These are phyloP conservation scores for Gymnopus androsaceus DNA, from an alignment of 1,284 basidiomycete species.

Conservation along the genomic window DNA sequence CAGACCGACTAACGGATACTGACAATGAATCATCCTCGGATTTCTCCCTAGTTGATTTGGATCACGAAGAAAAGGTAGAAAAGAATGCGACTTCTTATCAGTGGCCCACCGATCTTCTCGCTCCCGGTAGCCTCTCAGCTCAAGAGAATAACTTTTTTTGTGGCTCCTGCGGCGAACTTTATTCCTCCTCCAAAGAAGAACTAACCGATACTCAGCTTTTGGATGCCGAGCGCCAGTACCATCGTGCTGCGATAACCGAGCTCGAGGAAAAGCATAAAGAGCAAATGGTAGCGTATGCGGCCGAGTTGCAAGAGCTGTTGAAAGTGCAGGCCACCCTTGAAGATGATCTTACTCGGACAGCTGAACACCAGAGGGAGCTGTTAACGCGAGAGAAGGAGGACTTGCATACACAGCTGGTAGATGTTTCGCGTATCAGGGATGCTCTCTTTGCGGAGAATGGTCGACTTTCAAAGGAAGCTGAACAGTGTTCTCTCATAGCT, in stretches of 20 bases:
- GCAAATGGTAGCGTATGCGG: not conserved
- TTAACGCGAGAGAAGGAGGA: not conserved
- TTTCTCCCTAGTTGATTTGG: not conserved
- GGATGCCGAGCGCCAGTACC: slow-evolving; percentile 1
- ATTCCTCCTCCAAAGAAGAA: not conserved
- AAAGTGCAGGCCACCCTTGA: not conserved
- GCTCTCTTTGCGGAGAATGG: not conserved
- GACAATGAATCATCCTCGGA: not conserved
- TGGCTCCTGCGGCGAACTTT: not conserved
- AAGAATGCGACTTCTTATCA: not conserved
- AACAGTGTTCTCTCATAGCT: not conserved
- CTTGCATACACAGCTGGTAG: not conserved
- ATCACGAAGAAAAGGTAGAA: not conserved
- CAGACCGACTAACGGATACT: too few species aligned
- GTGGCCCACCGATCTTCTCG: too few species aligned
- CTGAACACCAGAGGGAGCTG: not conserved
- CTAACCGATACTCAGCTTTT: not conserved
- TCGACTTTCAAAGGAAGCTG: not conserved
- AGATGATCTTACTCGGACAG: not conserved
- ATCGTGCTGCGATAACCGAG: not conserved
- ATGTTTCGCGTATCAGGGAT: not conserved
- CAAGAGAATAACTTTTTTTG: not conserved
- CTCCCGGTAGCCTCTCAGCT: not conserved
- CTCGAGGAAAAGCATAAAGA: not conserved
- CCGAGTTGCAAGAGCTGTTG: not conserved